phyloP scores from a whole-genome alignment of 768 basidiomycete genomes.

The Tubosaeta sp. region DNA sequence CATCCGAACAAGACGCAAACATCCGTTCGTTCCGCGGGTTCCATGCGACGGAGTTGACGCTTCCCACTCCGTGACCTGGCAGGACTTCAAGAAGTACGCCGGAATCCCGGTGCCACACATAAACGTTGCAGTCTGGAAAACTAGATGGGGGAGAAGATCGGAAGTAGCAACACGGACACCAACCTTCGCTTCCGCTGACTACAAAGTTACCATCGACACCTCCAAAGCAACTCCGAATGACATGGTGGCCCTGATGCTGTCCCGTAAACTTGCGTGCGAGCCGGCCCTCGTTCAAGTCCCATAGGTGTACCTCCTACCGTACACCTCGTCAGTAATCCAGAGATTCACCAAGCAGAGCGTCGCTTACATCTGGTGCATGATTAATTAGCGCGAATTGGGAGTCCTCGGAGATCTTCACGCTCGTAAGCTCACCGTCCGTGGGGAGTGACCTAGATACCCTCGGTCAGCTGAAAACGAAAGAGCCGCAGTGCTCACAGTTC shows the following conservation, averaged over 20 bases:
- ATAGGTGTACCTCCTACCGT: slow-evolving; percentile 80
- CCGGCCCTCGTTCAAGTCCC: slow-evolving; percentile 69
- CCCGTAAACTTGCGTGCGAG: slow-evolving; percentile 81
- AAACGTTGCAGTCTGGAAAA: slow-evolving; percentile 81
- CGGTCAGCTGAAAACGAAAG: slow-evolving; percentile 8
- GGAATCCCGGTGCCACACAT: slow-evolving; percentile 92
- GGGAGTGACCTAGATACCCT: slow-evolving; percentile 49
- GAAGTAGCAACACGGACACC: slow-evolving; percentile 15
- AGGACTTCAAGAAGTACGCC: slow-evolving; percentile 83
- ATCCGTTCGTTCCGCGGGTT: slow-evolving; percentile 83
- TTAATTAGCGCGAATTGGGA: slow-evolving; percentile 86
- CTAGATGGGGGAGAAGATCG: slow-evolving; percentile 8
- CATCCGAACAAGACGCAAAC: slow-evolving; percentile 97
- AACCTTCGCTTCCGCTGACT: slow-evolving; percentile 94
- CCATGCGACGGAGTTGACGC: slow-evolving; percentile 96
- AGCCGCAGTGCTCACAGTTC: slow-evolving; percentile 53
- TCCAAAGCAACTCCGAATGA: slow-evolving; percentile 93
- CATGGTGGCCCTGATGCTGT: slow-evolving; percentile 77
- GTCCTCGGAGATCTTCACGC: slow-evolving; percentile 81
- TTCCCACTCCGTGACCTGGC: slow-evolving; percentile 80
- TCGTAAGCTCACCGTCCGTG: slow-evolving; percentile 79
- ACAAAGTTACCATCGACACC: slow-evolving; percentile 86
- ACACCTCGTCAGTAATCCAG: slow-evolving; percentile 7
- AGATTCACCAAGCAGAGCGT: not conserved
- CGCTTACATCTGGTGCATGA: slow-evolving; percentile 78